Percentiles rank a stretch among this genome's conserved stretches.
Conservation (phyloP, 1,139 yeast genomes). For the Dujonia santamariae region DNA sequence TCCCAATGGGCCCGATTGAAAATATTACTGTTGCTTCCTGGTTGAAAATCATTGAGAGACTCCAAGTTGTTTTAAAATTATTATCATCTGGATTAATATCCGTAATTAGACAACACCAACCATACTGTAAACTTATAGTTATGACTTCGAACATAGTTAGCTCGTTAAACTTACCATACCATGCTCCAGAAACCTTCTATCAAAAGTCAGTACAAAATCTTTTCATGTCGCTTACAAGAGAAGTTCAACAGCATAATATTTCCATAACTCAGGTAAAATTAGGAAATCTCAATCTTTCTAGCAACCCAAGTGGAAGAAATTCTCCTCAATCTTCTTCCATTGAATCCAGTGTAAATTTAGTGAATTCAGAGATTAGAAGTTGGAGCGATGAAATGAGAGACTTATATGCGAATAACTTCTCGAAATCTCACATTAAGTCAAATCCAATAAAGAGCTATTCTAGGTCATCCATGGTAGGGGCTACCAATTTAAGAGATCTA, state of each 20-base stretch:
- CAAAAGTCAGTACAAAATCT: constrained; percentile 34
- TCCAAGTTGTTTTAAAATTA: constrained; percentile 46
- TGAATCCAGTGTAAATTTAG: constrained; percentile 20
- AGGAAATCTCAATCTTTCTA: constrained; percentile 45
- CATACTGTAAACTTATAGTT: constrained; percentile 38
- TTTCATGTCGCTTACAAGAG: constrained; percentile 39
- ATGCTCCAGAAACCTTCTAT: constrained; percentile 46
- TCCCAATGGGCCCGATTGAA: constrained; percentile 70
- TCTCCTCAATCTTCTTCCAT: constrained; percentile 11
- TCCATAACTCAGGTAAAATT: constrained; percentile 44
- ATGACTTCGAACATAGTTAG: constrained; percentile 44
- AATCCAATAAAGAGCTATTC: constrained; percentile 29
- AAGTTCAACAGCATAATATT: constrained; percentile 38
- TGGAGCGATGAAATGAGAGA: constrained; percentile 40
- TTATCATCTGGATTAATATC: constrained; percentile 57
- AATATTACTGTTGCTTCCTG: constrained; percentile 52
- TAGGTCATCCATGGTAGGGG: background rate
- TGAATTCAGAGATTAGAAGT: constrained; percentile 37
- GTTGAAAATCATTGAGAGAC: constrained; percentile 47
- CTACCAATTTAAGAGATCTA: constrained; percentile 40
- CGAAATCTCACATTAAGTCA: constrained; percentile 30
- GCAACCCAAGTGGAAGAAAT: constrained; percentile 8
- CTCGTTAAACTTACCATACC: constrained; percentile 44
- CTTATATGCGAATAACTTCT: constrained; percentile 34
- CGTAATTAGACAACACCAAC: constrained; percentile 47